Evolutionary conservation across 306 rosid genomes (phyloP).

Genomic region (Quercus gilva): DNA sequence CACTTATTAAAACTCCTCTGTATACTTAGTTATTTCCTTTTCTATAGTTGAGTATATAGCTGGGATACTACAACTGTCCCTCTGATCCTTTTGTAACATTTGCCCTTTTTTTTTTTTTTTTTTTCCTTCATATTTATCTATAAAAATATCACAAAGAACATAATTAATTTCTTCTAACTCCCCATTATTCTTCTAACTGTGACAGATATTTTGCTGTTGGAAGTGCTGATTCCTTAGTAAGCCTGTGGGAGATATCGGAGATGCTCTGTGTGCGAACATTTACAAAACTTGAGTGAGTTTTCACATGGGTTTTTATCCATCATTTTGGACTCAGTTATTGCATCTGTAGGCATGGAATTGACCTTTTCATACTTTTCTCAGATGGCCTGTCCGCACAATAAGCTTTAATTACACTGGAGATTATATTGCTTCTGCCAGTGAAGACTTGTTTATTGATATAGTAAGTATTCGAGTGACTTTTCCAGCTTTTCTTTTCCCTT

Average conservation of each 20-base stretch:
- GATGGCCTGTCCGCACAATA: slow-evolving; percentile 96
- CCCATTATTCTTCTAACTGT: background rate
- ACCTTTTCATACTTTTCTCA: slow-evolving; percentile 28
- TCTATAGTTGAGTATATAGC: background rate
- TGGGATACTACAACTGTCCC: too few species aligned
- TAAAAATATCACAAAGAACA: background rate
- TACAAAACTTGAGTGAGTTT: slow-evolving; percentile 83
- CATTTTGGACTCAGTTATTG: background rate
- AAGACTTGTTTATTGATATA: slow-evolving; percentile 87
- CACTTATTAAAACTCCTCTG: background rate
- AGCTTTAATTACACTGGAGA: slow-evolving; percentile 92
- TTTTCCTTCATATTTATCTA: background rate
- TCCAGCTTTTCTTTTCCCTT: background rate
- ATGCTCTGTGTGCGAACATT: slow-evolving; percentile 96
- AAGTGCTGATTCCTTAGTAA: slow-evolving; percentile 96
- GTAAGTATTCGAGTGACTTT: slow-evolving; percentile 45
- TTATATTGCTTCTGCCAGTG: slow-evolving; percentile 86
- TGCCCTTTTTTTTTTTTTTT: too few species aligned
- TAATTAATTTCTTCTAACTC: background rate
- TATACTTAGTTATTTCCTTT: background rate
- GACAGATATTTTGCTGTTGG: slow-evolving; percentile 91
- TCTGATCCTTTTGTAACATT: too few species aligned
- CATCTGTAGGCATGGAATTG: slow-evolving; percentile 1
- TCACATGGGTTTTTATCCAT: background rate
- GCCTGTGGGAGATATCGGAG: slow-evolving; percentile 92